Base-by-base conservation (phyloP, 176 grass and related monocot genomes). In the Paspalum vaginatum region DNA sequence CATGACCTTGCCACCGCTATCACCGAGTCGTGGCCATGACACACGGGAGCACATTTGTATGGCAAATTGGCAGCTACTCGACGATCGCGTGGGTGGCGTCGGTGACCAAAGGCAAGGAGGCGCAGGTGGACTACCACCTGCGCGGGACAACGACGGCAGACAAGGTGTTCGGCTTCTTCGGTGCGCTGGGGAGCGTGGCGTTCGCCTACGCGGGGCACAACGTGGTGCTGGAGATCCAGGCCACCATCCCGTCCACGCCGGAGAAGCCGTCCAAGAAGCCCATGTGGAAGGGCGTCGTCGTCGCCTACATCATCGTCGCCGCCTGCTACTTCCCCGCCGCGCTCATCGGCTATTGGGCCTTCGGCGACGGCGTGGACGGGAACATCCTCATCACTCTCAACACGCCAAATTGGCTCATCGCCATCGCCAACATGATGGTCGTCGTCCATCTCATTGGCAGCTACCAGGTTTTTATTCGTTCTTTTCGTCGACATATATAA, bases 171-270 rank as follows among this genome's bases (percentile, higher is more conserved):
- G 44, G 49, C 42, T 97, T 97, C 87, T 86, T 97, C 21, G 76
- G 79, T 6, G 94, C 87, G 0, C 78, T 97, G 2, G 94, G 94
- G 9, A 44, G 78, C 1, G 87, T 97, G 11, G 94, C 94, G 2
- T 97, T 94, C 71, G 91, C 91, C 9, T 97, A 91, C 57, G 94
- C 94, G 0, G 94, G 91, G 1, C 94, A 97, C 89, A 97, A 97
- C 47, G 91, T 97, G 60, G 94, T 94, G 70, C 70, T 97, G 32
- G 94, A 97, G 75, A 97, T 97, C 66, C 94, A 97, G 43, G 94
- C 94, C 17, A 97, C 94, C 9, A 94, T 97, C 41, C 91, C 91
- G 9, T 59, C 21, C 3, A 59, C 56, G 21, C 56, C 56, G 9
- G 56, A 59, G 3, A 11, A 1, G 21, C 56, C 56, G 9, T 59